Evolutionary conservation across 345 rosid species (phyloP).

Genomic region (Rhizophora apiculata): DNA sequence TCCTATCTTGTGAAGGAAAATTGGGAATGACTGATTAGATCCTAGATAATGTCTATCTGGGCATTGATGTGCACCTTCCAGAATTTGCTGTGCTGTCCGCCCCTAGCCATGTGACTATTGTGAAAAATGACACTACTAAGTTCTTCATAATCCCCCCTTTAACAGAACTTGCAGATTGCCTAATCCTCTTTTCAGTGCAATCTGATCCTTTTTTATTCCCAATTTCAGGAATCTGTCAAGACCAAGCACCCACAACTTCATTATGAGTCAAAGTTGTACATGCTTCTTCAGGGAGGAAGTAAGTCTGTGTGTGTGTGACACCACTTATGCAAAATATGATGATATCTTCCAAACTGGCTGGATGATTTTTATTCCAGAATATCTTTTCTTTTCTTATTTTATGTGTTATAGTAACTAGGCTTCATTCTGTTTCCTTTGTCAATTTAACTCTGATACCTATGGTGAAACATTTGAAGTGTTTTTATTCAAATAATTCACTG

Average conservation of each 20-base stretch:
- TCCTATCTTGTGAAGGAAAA: background rate
- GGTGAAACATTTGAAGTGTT: too few relatives aligned
- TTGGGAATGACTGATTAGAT: background rate
- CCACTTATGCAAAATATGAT: background rate
- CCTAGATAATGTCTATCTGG: background rate
- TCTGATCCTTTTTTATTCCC: background rate
- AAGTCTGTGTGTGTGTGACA: slow-evolving; percentile 19
- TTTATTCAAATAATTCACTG: background rate
- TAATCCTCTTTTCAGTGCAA: background rate
- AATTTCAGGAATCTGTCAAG: slow-evolving; percentile 71
- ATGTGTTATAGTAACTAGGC: too few relatives aligned
- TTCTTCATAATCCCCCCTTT: background rate
- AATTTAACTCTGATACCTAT: too few relatives aligned
- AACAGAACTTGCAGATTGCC: background rate
- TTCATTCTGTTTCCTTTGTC: too few relatives aligned
- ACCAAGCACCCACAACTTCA: slow-evolving; percentile 91
- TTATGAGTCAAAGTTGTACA: slow-evolving; percentile 77
- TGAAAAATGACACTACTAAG: too few relatives aligned
- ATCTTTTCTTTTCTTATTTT: background rate
- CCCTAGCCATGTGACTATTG: too few relatives aligned
- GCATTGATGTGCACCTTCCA: too few relatives aligned
- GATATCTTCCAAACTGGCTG: background rate
- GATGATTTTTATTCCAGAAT: background rate
- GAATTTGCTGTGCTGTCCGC: too few relatives aligned
- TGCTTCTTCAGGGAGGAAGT: slow-evolving; percentile 94